A percentile compares a stretch with the other conserved stretches of the same genome.
phyloP scores from a whole-genome alignment of 208 protist genomes.

The Endotrypanum monterogeii region DNA sequence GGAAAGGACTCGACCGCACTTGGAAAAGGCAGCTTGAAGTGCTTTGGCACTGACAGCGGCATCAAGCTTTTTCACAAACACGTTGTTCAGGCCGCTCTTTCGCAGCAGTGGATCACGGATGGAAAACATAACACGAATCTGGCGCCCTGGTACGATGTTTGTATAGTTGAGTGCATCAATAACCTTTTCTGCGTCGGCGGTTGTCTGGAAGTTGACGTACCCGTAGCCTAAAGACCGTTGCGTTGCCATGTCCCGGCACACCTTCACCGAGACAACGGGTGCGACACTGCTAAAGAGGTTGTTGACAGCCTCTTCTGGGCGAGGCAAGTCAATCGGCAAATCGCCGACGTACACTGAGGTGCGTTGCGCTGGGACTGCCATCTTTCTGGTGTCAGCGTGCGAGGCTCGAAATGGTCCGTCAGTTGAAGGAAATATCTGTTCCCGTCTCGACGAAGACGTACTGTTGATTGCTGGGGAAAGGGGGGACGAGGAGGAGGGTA shows the following conservation, averaged over 20 bases:
- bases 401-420: background rate
- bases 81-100: conserved; percentile 93
- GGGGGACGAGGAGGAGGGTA: too few relatives aligned
- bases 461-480: too few relatives aligned
- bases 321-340: conserved; percentile 82
- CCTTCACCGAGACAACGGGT: conserved; percentile 93
- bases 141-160: conserved; percentile 72
- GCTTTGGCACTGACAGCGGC: conserved; percentile 90
- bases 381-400: conserved; percentile 1
- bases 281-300: conserved; percentile 95
- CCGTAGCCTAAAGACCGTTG: conserved; percentile 95
- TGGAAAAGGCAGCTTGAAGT: conserved; percentile 94
- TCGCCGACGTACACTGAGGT: conserved; percentile 96
- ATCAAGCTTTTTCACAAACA: conserved; percentile 97
- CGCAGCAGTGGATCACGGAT: conserved; percentile 94
- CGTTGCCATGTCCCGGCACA: conserved; percentile 95
- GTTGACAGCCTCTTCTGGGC: conserved; percentile 86
- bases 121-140: conserved; percentile 97
- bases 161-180: conserved; percentile 96
- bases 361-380: conserved; percentile 24
- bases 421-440: background rate
- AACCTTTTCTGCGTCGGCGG: conserved; percentile 94
- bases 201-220: conserved; percentile 98
- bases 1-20: conserved; percentile 96
- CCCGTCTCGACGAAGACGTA: too few relatives aligned